Conservation (phyloP, 2,329 filamentous ascomycete genomes). For the Alternaria tenuissima region DNA sequence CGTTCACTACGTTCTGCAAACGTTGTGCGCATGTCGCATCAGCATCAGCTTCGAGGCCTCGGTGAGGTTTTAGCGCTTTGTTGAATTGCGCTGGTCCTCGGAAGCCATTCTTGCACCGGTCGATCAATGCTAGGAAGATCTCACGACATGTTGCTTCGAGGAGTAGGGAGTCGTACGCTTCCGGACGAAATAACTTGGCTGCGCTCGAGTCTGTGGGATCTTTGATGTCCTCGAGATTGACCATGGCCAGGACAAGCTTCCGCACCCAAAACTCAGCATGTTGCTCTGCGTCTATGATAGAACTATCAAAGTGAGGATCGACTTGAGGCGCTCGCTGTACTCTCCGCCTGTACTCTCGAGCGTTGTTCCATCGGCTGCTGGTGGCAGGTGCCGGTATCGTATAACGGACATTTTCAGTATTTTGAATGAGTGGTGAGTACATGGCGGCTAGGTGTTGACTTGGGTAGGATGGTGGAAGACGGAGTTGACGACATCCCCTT, state of each 20-base stretch:
- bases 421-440: background rate
- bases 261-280: slow-evolving; percentile 6
- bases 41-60: background rate
- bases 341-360: background rate
- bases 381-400: background rate
- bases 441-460: background rate
- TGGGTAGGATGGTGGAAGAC: background rate
- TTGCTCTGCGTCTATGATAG: slow-evolving; percentile 1
- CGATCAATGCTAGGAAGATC: slow-evolving; percentile 4
- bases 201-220: slow-evolving; percentile 1
- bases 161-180: slow-evolving; percentile 4
- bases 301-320: background rate
- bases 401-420: background rate
- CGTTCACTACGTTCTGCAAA: slow-evolving; percentile 1
- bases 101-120: slow-evolving; percentile 8
- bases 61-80: slow-evolving; percentile 10
- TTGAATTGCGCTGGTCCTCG: slow-evolving; percentile 6
- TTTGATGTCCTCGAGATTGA: slow-evolving; percentile 7
- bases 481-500: background rate
- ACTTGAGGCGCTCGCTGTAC: background rate
- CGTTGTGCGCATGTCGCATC: background rate
- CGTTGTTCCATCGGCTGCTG: background rate
- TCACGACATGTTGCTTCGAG: slow-evolving; percentile 5
- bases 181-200: background rate
- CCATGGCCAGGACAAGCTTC: slow-evolving; percentile 6